Percentiles rank a stretch among this genome's conserved stretches.
Evolutionary conservation across 2,329 filamentous ascomycete species (phyloP).

Genomic region (Colletotrichum cereale): DNA sequence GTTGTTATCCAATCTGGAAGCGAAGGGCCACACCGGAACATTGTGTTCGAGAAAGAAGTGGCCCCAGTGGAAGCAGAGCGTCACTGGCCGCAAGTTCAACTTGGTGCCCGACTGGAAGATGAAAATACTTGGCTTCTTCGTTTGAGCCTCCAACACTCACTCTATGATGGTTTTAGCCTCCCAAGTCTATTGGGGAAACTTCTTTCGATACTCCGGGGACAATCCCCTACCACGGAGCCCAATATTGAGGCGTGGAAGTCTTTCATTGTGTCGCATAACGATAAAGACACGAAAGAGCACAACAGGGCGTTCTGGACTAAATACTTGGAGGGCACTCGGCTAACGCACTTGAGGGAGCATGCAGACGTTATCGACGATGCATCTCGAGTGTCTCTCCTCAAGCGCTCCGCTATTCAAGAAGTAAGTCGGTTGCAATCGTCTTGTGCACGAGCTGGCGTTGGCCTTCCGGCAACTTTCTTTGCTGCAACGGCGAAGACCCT

Average conservation of each 20-base stretch:
- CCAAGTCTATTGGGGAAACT: slow-evolving; percentile 66
- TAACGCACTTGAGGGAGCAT: slow-evolving; percentile 30
- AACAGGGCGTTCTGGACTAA: slow-evolving; percentile 26
- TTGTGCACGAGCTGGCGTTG: slow-evolving; percentile 63
- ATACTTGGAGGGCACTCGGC: slow-evolving; percentile 47
- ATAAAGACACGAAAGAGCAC: background rate
- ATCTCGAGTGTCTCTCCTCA: slow-evolving; percentile 53
- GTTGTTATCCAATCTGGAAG: slow-evolving; percentile 60
- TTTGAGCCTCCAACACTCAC: slow-evolving; percentile 82
- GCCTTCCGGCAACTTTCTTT: slow-evolving; percentile 81
- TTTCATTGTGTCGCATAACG: slow-evolving; percentile 10
- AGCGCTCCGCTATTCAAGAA: slow-evolving; percentile 59
- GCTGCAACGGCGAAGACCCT: slow-evolving; percentile 71
- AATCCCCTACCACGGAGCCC: background rate
- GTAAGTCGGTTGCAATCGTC: slow-evolving; percentile 54
- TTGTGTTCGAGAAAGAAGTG: slow-evolving; percentile 44
- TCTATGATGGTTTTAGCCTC: slow-evolving; percentile 90
- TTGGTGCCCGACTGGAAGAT: slow-evolving; percentile 25
- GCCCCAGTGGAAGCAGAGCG: background rate
- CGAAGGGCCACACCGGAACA: slow-evolving; percentile 42
- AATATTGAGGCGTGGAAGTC: slow-evolving; percentile 8
- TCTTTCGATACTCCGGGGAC: background rate
- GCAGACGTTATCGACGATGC: slow-evolving; percentile 45
- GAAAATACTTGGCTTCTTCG: slow-evolving; percentile 52
- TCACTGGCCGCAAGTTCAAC: slow-evolving; percentile 32